A percentile compares a stretch with the other conserved stretches of the same genome.
Evolutionary conservation across 78 protist genomes (phyloP).

Genomic region (Dictyostelium intermedium): DNA sequence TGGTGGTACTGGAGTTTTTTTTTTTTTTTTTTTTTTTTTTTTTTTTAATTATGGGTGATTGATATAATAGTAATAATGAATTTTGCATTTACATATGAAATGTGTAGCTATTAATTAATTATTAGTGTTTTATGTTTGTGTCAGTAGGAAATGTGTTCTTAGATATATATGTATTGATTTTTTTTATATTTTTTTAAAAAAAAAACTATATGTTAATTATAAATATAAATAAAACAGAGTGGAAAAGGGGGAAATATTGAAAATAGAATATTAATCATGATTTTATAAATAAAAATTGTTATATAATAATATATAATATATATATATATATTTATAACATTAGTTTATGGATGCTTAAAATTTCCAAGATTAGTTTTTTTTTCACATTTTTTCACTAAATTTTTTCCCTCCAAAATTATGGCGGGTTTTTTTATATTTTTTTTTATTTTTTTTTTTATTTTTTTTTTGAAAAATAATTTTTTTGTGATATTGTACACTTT

Average conservation of each 20-base stretch:
- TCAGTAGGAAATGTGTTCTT: neutral
- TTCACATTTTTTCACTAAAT: neutral
- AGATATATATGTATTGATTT: neutral
- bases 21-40: neutral
- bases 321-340: too few species aligned
- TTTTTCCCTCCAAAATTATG: neutral
- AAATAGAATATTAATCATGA: too few species aligned
- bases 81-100: neutral
- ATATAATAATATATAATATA: too few species aligned
- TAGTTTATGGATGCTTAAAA: too few species aligned
- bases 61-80: neutral
- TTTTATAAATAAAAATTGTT: too few species aligned
- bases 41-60: neutral
- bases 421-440: neutral
- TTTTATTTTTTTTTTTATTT: neutral
- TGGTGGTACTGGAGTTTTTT: neutral
- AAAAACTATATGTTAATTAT: too few species aligned
- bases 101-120: neutral
- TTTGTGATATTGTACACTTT: neutral
- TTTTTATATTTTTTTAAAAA: too few species aligned
- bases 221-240: too few species aligned
- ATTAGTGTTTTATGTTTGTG: neutral
- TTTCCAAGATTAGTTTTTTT: neutral
- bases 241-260: neutral
- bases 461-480: neutral